Base-by-base conservation (phyloP, 192 early-diverging fungal species). In the Entomortierella lignicola region DNA sequence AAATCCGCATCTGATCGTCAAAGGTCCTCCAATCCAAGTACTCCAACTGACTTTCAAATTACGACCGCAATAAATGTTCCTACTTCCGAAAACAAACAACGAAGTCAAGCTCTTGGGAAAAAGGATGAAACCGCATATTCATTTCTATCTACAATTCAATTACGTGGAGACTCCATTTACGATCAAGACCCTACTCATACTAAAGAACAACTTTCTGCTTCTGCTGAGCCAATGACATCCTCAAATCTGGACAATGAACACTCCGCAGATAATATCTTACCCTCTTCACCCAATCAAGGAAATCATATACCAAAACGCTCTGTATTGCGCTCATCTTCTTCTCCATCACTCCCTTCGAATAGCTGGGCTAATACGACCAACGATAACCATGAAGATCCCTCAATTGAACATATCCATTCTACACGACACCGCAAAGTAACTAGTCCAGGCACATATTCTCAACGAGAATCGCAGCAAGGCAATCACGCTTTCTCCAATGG, bases 121-220 rank as follows among this genome's bases (percentile, higher is more conserved):
- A 79, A 79, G 25, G 68, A 61, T 20, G 68, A 27, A 20, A 51
- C 63, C 7, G 75, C 75, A 15, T 64, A 60, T 17, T 58, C 47
- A 4, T 79, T 79, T 29, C 56, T 79, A 10, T 53, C 75, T 2
- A 62, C 62, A 8, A 52, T 79, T 32, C 63, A 56, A 26, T 53
- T 79, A 27, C 75, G 56, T 26, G 75, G 75, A 7, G 57, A 44
- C 17, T 30, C 55, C 15, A 2, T 52, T 6, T 42, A 23, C 39
- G 47, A 26, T 26, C 56, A 47, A n/a, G 44, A 47, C 17, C 15
- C 44, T 20, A 12, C 5, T n/a, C 34, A 43, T 18, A 25, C 34
- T 58, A 13, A n/a, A 17, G 44, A 54, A 18, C 8, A 10, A 54
- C 4, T 27, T 4, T 54, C 52, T 6, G 11, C 18, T 6, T 37